A percentile compares a stretch with the other conserved stretches of the same genome.
Conservation (phyloP, 2,329 filamentous ascomycete genomes). For the Ramularia collo-cygni region DNA sequence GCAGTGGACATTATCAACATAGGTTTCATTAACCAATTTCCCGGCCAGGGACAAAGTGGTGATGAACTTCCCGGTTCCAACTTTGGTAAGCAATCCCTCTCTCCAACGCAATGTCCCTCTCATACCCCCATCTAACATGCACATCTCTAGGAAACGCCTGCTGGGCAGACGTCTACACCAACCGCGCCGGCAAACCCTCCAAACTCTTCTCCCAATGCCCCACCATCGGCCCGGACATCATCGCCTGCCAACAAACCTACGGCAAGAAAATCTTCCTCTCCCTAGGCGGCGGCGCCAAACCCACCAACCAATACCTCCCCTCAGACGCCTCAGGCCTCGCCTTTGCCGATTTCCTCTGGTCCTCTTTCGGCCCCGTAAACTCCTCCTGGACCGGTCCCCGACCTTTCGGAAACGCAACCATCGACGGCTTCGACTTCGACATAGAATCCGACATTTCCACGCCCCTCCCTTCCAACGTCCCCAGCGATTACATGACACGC, state of each 20-base stretch:
- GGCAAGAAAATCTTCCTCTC: constrained; percentile 43
- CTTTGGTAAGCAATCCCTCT: constrained; percentile 38
- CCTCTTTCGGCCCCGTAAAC: constrained; percentile 35
- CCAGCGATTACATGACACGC: constrained; percentile 30
- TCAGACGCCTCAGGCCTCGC: constrained; percentile 34
- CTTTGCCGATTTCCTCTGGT: constrained; percentile 42
- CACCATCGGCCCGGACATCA: constrained; percentile 37
- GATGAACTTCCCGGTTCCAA: constrained; percentile 47
- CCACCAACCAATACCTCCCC: constrained; percentile 38
- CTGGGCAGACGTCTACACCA: constrained; percentile 8
- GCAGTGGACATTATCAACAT: constrained; percentile 51
- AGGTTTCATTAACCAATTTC: constrained; percentile 50
- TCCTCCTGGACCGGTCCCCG: constrained; percentile 28
- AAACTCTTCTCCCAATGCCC: constrained; percentile 4
- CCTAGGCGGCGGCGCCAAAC: constrained; percentile 37
- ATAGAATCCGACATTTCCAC: constrained; percentile 34
- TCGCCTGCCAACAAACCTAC: constrained; percentile 35
- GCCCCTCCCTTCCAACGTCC: constrained; percentile 16
- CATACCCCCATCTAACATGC: too few relatives aligned
- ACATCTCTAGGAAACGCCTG: constrained; percentile 8
- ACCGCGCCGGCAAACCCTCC: constrained; percentile 11
- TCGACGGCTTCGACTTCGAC: constrained; percentile 50
- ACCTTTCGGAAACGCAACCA: constrained; percentile 42
- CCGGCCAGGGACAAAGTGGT: constrained; percentile 32
- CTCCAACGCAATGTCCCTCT: too few relatives aligned